phyloP scores from a whole-genome alignment of 2,329 filamentous ascomycete genomes.

The Cladophialophora yegresii region DNA sequence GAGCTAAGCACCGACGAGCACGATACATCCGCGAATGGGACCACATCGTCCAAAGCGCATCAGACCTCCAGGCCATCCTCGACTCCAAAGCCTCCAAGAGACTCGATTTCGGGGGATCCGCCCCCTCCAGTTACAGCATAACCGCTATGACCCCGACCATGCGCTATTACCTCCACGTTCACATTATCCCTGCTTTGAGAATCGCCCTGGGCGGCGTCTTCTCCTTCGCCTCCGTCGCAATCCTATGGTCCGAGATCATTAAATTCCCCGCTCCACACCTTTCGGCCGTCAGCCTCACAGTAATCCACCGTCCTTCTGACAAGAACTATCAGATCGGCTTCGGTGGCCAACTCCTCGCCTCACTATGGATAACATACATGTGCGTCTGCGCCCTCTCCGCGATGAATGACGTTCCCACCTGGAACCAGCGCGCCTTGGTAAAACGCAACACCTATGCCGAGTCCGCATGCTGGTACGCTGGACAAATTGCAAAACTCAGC shows the following conservation, averaged over 20 bases:
- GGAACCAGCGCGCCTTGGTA: conserved; percentile 90
- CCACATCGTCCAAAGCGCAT: conserved; percentile 70
- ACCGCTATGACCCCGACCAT: conserved; percentile 75
- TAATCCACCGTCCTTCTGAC: conserved; percentile 67
- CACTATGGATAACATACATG: conserved; percentile 95
- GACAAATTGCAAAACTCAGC: conserved; percentile 87
- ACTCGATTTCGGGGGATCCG: conserved; percentile 69
- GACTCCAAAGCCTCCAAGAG: conserved; percentile 79
- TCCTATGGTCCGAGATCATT: conserved; percentile 92
- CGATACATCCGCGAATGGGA: conserved; percentile 88
- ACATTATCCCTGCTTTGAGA: conserved; percentile 69
- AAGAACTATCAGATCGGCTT: conserved; percentile 77
- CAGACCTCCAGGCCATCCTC: conserved; percentile 75
- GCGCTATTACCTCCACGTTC: conserved; percentile 74
- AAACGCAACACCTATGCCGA: conserved; percentile 88
- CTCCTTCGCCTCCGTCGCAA: conserved; percentile 72
- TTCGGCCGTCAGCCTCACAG: conserved; percentile 66
- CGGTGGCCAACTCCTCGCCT: conserved; percentile 79
- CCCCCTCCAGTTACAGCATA: conserved; percentile 58
- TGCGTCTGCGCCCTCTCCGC: conserved; percentile 83
- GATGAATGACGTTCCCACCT: conserved; percentile 92
- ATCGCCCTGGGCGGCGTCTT: conserved; percentile 68
- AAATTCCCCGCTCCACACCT: conserved; percentile 76
- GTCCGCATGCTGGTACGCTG: conserved; percentile 92
- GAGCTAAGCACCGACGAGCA: conserved; percentile 78